Base-by-base conservation (phyloP, 192 early-diverging fungal species). In the Diversispora epigaea region DNA sequence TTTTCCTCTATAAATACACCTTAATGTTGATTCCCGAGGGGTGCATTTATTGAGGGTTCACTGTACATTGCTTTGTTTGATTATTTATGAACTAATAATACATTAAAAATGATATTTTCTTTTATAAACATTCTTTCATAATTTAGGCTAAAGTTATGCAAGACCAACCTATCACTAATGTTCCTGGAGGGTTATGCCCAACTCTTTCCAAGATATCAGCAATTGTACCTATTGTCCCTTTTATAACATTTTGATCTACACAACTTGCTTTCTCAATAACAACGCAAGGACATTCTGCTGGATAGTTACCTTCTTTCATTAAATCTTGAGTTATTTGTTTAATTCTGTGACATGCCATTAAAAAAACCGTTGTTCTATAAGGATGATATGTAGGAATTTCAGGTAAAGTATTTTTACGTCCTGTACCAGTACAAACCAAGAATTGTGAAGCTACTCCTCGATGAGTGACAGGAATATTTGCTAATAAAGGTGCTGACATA, bases 371-470 rank as follows among this genome's bases (percentile, higher is more conserved):
- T 5, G 95, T 96, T 14, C 93, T 81, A 43, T 84, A 86, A 6
- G 79, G 83, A 46, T 85, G 55, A 79, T 85, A 94, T n/a, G 62
- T 64, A 0, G 96, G 94, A 39, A 94, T 79, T n/a, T 87, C 79
- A n/a, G 94, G 93, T 58, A 92, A 85, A 9, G 89, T 80, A n/a
- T 92, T 93, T 47, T 90, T 86, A 3, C 81, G 77, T 65, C 92
- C 91, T 12, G 91, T 85, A 19, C 95, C 94, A 5, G 93, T 90
- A 58, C 92, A 82, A 9, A 98, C 88, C 19, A 96, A 76, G 25
- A 98, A 86, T 79, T 94, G 91, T 63, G 94, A 92, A 6, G 95
- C 93, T 0, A 88, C 86, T 10, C 95, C 96, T 47, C 94, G 89
- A 72, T 93, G 93, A 4, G 96, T 98, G 14, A 94, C 88, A 0